phyloP scores from a whole-genome alignment of 805 yeast species.

The Kazachstania taianensis region DNA sequence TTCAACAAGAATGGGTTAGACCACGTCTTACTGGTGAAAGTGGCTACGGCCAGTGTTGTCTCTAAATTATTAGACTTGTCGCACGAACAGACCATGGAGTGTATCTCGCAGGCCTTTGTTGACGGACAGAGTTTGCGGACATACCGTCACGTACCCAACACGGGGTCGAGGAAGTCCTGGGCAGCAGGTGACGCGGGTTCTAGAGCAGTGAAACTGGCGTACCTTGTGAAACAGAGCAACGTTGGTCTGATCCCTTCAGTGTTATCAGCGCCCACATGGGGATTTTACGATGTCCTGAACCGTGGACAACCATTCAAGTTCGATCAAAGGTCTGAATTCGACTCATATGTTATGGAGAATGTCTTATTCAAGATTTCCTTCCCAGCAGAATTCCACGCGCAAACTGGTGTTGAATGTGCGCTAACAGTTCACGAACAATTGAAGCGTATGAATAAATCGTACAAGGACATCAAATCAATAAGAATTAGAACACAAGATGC shows the following conservation, averaged over 20 bases:
- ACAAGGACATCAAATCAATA: conserved; percentile 39
- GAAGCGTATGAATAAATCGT: conserved; percentile 32
- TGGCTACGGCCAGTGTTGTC: conserved; percentile 52
- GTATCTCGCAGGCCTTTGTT: conserved; percentile 49
- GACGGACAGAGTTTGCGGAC: conserved; percentile 53
- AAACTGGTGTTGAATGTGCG: conserved; percentile 54
- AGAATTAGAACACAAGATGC: conserved; percentile 52
- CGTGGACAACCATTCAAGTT: conserved; percentile 42
- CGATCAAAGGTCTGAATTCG: conserved; percentile 37
- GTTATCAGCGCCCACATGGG: conserved; percentile 50
- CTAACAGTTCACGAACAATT: conserved; percentile 34
- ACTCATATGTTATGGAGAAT: conserved; percentile 54
- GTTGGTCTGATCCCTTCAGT: conserved; percentile 48
- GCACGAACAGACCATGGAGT: conserved; percentile 43
- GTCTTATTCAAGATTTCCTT: conserved; percentile 50
- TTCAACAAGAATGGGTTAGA: conserved; percentile 51
- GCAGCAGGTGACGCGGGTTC: conserved; percentile 58
- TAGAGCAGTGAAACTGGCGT: conserved; percentile 47
- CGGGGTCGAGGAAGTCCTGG: conserved; percentile 56
- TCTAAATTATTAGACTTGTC: conserved; percentile 43
- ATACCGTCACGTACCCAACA: conserved; percentile 55
- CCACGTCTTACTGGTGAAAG: conserved; percentile 49
- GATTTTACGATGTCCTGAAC: conserved; percentile 53
- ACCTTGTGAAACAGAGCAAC: conserved; percentile 39
- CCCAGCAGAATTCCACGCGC: conserved; percentile 61